Evolutionary conservation across 805 yeast species (phyloP), one percentile per base, ranked within the genome.

Genomic region (Lipomyces sp.): DNA sequence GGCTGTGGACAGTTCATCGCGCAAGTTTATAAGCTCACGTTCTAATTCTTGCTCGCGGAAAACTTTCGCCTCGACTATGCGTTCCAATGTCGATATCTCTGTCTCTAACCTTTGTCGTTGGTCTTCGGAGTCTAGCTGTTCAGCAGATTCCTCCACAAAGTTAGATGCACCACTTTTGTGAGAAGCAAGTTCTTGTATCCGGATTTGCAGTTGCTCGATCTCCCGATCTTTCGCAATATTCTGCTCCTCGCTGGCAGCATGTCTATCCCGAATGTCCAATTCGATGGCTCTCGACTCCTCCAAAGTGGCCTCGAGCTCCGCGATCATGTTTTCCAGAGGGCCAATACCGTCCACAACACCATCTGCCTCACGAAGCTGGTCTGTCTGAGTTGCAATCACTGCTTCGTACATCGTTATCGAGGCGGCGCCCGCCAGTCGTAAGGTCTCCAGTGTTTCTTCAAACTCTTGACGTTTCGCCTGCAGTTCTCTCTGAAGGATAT

Each of bases 391-490:
- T 32, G 45, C 51, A 22, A 55, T 53, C 19, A 41, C 45, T 18
- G 43, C 24, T 32, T 55, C 59, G 51, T 55, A 55, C 45, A 50
- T 39, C 24, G 49, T 52, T 31, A 36, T 46, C 21, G 58, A 47
- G 8, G 58, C 58, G 35, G 39, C 31, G 19, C 39, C 43, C 8
- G 58, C 55, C 31, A 43, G 58, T 26, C 50, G 52, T 6, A 55
- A 44, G 3, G 58, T 36, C 28, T 63, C 68, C 33, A 64, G 53
- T 4, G 63, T 60, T 19, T 49, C 58, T 16, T 71, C 55, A 56
- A 68, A 70, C 59, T 61, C 70, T 40, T 43, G 61, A 22, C 65
- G 58, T 52, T 61, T 67, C 38, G 44, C 57, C 39, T 58, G 72
- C 37, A 63, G 47, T 43, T 63, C 65, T 24, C 57, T 29, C 51